Percentiles rank a stretch among this genome's conserved stretches.
Evolutionary conservation across 805 yeast species (phyloP).

Genomic region (Nadsonia fulvescens): DNA sequence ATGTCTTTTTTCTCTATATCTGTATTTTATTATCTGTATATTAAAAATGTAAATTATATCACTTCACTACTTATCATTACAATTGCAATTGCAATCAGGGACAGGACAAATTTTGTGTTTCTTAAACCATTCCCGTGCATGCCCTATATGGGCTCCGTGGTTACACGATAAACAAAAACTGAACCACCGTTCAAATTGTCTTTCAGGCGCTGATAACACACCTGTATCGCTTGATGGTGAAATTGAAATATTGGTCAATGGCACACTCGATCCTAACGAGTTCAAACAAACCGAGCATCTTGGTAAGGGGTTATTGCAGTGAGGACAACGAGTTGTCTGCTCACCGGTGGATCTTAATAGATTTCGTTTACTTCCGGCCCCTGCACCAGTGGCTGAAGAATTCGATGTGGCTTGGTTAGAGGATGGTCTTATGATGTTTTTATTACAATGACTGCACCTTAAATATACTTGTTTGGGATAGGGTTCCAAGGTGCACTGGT

Average conservation of each 20-base stretch:
- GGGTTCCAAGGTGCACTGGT: conserved; percentile 28
- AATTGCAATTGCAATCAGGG: conserved; percentile 76
- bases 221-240: conserved; percentile 10
- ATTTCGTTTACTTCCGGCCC: background rate
- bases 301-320: conserved; percentile 77
- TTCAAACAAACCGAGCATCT: conserved; percentile 84
- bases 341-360: background rate
- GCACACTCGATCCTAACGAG: conserved; percentile 53
- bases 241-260: conserved; percentile 6
- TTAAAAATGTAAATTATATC: too few relatives aligned
- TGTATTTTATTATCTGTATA: too few relatives aligned
- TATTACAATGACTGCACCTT: conserved; percentile 71
- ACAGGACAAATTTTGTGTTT: conserved; percentile 83
- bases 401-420: conserved; percentile 4
- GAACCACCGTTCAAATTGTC: conserved; percentile 59
- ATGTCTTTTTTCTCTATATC: too few relatives aligned
- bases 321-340: conserved; percentile 36
- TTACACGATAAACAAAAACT: conserved; percentile 81
- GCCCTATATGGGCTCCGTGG: conserved; percentile 90
- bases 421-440: conserved; percentile 16
- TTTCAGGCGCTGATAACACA: conserved; percentile 7
- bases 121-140: conserved; percentile 90
- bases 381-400: conserved; percentile 1
- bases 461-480: conserved; percentile 60
- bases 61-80: conserved; percentile 30